Evolutionary conservation across 345 rosid genomes (phyloP).

Genomic region (Murraya koenigii): DNA sequence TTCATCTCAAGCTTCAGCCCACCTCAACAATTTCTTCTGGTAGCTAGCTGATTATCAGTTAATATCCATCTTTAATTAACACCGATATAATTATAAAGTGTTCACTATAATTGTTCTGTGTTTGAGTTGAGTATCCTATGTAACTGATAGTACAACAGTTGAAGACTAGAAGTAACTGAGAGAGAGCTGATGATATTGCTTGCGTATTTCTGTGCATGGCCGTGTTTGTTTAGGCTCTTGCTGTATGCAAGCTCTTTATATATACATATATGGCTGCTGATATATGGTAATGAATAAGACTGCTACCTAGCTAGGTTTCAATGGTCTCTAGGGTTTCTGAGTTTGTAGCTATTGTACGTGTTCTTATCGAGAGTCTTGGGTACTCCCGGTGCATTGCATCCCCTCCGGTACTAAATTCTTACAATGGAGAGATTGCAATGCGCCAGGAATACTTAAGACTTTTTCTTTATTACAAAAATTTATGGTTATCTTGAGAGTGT

Average conservation of each 20-base stretch:
- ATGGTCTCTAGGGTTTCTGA: not conserved
- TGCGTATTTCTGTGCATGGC: not conserved
- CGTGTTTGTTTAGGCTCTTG: not conserved
- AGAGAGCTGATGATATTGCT: not conserved
- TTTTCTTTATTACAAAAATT: too few species aligned
- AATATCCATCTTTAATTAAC: not conserved
- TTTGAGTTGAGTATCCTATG: not conserved
- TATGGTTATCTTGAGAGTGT: too few species aligned
- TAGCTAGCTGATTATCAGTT: constrained; percentile 15
- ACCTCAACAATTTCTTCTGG: constrained; percentile 69
- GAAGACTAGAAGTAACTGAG: not conserved
- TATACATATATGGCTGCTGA: not conserved
- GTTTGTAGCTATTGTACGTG: not conserved
- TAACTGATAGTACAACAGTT: not conserved
- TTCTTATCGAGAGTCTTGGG: not conserved
- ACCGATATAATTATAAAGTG: not conserved
- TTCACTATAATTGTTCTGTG: not conserved
- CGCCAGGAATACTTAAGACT: too few species aligned
- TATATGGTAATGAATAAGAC: not conserved
- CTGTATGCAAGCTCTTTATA: not conserved
- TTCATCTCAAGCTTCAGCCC: constrained; percentile 39
- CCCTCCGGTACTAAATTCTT: too few species aligned
- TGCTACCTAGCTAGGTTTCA: too few species aligned
- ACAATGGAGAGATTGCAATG: too few species aligned
- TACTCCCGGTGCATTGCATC: not conserved